Evolutionary conservation across 2,329 filamentous ascomycete species (phyloP).

Genomic region (Coniochaeta pulveracea): DNA sequence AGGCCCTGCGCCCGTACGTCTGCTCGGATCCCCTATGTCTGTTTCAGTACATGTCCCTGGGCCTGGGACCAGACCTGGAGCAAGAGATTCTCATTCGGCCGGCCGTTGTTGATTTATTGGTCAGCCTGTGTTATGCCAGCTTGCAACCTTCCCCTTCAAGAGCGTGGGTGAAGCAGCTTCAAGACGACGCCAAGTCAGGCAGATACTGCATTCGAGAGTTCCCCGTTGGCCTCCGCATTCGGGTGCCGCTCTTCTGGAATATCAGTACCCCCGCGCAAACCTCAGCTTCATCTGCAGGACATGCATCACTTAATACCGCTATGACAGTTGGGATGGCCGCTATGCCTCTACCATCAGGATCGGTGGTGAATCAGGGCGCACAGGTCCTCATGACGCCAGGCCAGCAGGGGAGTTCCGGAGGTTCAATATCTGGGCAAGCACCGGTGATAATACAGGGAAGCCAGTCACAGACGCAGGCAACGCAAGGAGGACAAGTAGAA

Average conservation of each 20-base stretch:
- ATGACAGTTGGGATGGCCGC: no score
- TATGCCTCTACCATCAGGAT: no score
- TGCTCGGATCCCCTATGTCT: slow-evolving; percentile 67
- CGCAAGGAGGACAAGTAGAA: no score
- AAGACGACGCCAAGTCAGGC: not conserved
- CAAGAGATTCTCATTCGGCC: slow-evolving; percentile 72
- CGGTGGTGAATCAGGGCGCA: no score
- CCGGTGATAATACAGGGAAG: no score
- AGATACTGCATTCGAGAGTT: slow-evolving; percentile 28
- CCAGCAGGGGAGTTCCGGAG: no score
- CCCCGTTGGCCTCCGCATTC: slow-evolving; percentile 29
- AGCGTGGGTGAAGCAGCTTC: not conserved
- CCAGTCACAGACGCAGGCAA: no score
- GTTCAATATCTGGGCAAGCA: no score
- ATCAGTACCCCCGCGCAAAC: no score
- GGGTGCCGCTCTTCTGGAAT: slow-evolving; percentile 16
- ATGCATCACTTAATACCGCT: no score
- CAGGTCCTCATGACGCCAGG: no score
- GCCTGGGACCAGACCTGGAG: slow-evolving; percentile 75
- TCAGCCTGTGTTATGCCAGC: slow-evolving; percentile 68
- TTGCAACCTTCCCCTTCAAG: slow-evolving; percentile 11
- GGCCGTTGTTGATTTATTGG: slow-evolving; percentile 70
- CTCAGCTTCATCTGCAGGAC: no score
- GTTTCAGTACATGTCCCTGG: slow-evolving; percentile 81
- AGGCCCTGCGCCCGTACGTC: slow-evolving; percentile 67